Base-by-base conservation (phyloP, 495 filamentous ascomycete species). In the Viridothelium virens region DNA sequence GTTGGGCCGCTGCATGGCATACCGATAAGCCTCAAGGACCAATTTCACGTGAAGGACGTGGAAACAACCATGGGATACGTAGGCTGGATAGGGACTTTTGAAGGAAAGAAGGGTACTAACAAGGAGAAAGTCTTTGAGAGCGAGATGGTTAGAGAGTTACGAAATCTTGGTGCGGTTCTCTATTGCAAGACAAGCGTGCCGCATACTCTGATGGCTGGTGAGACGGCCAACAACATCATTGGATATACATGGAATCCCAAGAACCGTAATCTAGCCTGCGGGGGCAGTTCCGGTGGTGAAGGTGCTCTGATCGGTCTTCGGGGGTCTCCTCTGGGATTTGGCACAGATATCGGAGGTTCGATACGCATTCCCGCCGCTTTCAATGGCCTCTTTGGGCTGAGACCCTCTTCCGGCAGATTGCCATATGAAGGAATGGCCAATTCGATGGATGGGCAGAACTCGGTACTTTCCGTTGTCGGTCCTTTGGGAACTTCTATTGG, bases 181-280 rank as follows among this genome's bases (percentile, higher is more conserved):
- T 87, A 83, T 72, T 86, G 84, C 76, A 89, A 89, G 77, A 87
- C 86, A 10, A 82, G 80, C 44, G 83, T 86, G 0, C 86, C 86
- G 0, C 78, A 79, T 37, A 84, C 84, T 0, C 78, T 89, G 46
- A 88, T 89, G 87, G 18, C 74, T 7, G 79, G 80, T 9, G 86
- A 86, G 74, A 88, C 79, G 6, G 75, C 78, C 67, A 86, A 86
- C 69, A 75, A 82, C 66, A 77, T 80, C 65, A 73, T 75, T 18
- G 77, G 75, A 41, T 75, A 73, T 38, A 77, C 75, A 2, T 63
- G 62, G 37, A 79, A 78, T 63, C 73, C 77, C 1, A 74, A 73
- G 67, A 76, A 80, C 63, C 65, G 73, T 14, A 70, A 74, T 36
- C 65, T 78, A 7, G 66, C 68, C 38, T 63, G 46, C 70, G 78